Percentiles rank a stretch among this genome's conserved stretches.
Conservation (phyloP, 768 basidiomycete species). For the Mrakia gelida region DNA sequence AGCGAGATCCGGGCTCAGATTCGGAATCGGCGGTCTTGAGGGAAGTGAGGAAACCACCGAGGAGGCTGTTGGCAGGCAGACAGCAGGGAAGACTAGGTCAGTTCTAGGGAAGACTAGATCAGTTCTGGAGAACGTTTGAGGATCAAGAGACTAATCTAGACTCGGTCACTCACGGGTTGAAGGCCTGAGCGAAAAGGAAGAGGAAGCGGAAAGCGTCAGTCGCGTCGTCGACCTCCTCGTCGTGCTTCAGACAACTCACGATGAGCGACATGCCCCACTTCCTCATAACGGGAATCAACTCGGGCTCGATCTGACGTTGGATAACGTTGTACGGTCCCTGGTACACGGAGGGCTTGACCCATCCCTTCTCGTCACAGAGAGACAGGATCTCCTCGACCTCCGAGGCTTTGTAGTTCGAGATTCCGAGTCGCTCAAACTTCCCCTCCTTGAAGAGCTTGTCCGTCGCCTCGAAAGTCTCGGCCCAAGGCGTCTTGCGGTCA, state of each 20-base stretch:
- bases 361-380: slow-evolving; percentile 50
- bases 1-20: slow-evolving; percentile 56
- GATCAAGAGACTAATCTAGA: too few species aligned
- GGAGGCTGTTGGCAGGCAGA: slow-evolving; percentile 34
- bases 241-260: slow-evolving; percentile 34
- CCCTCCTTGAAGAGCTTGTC: slow-evolving; percentile 55
- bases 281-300: slow-evolving; percentile 50
- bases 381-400: slow-evolving; percentile 51
- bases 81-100: not conserved
- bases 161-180: slow-evolving; percentile 40
- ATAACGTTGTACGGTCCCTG: slow-evolving; percentile 53
- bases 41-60: slow-evolving; percentile 50
- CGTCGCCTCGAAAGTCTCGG: slow-evolving; percentile 49
- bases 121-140: too few species aligned
- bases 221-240: too few species aligned
- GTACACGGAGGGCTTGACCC: slow-evolving; percentile 53
- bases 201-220: too few species aligned
- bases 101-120: not conserved
- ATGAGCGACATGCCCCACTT: slow-evolving; percentile 49
- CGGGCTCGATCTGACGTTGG: slow-evolving; percentile 47
- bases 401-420: slow-evolving; percentile 27
- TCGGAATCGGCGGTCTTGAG: slow-evolving; percentile 40
- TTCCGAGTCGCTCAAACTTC: slow-evolving; percentile 47
- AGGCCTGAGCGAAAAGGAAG: slow-evolving; percentile 24
- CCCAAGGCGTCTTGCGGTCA: slow-evolving; percentile 33